phyloP scores from a whole-genome alignment of 495 filamentous ascomycete species.

The Penicillium argentinense region DNA sequence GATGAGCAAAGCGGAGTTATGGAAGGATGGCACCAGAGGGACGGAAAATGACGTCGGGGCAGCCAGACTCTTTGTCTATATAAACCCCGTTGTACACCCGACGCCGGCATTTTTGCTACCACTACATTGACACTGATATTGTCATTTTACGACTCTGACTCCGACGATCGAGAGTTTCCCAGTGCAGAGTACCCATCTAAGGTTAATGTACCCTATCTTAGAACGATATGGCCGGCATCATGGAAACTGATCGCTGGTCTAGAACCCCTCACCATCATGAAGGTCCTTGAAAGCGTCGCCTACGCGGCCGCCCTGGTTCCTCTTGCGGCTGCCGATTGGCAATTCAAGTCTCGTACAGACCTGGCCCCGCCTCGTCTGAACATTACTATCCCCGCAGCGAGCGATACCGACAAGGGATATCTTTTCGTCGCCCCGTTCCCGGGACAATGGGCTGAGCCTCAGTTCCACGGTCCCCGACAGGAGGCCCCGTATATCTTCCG shows the following conservation, averaged over 20 bases:
- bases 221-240: constrained; percentile 27
- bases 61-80: no score
- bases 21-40: no score
- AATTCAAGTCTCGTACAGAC: constrained; percentile 55
- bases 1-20: no score
- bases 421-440: constrained; percentile 57
- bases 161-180: constrained; percentile 16
- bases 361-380: constrained; percentile 56
- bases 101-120: no score
- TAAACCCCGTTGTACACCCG: no score
- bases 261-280: constrained; percentile 29
- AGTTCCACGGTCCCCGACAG: constrained; percentile 52
- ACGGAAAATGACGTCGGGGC: not conserved
- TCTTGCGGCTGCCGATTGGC: constrained; percentile 49
- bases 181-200: constrained; percentile 46
- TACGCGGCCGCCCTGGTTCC: constrained; percentile 25
- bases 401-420: constrained; percentile 50
- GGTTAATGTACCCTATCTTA: constrained; percentile 57
- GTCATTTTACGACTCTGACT: no score
- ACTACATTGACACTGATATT: no score
- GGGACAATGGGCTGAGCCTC: constrained; percentile 32
- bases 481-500: constrained; percentile 56
- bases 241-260: constrained; percentile 41
- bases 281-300: constrained; percentile 28
- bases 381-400: constrained; percentile 53